Conservation (phyloP, 306 rosid genomes). For the Amphicarpaea edgeworthii region DNA sequence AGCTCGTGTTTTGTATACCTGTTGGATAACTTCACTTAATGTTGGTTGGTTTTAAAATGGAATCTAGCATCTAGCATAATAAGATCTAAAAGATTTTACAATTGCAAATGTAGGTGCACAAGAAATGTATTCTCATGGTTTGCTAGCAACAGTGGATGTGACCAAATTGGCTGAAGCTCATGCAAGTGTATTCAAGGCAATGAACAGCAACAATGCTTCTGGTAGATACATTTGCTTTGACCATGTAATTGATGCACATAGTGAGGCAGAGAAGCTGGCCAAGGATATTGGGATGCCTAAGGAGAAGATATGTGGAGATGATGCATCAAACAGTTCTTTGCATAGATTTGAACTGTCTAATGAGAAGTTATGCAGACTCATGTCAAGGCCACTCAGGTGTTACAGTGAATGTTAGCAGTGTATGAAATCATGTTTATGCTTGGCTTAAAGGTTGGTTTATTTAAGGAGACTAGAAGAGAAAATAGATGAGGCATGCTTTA, state of each 20-base stretch:
- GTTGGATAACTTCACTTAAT: too few species aligned
- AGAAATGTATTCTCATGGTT: constrained; percentile 68
- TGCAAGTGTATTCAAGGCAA: constrained; percentile 64
- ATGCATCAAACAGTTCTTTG: constrained; percentile 21
- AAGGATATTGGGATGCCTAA: constrained; percentile 48
- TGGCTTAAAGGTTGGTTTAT: background rate
- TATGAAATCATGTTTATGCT: constrained; percentile 4
- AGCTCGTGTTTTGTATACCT: too few species aligned
- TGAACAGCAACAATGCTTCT: constrained; percentile 58
- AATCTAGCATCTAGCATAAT: too few species aligned
- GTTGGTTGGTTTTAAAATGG: background rate
- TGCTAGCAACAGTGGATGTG: constrained; percentile 73
- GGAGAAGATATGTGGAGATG: constrained; percentile 60
- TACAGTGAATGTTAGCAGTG: constrained; percentile 33
- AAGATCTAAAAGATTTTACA: background rate
- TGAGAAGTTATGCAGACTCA: constrained; percentile 61
- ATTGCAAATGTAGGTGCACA: constrained; percentile 61
- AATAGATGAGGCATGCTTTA: constrained; percentile 36
- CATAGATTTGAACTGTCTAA: constrained; percentile 60
- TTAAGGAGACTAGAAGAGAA: constrained; percentile 27
- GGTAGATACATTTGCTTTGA: constrained; percentile 91
- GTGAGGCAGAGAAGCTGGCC: constrained; percentile 71
- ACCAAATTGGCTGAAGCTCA: constrained; percentile 74
- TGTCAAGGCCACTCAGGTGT: constrained; percentile 60
- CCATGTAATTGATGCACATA: constrained; percentile 46